A percentile compares a stretch with the other conserved stretches of the same genome.
These are phyloP conservation scores for Xerocomellus chrysenteron DNA, from an alignment of 768 basidiomycete species.

Conservation along the genomic window DNA sequence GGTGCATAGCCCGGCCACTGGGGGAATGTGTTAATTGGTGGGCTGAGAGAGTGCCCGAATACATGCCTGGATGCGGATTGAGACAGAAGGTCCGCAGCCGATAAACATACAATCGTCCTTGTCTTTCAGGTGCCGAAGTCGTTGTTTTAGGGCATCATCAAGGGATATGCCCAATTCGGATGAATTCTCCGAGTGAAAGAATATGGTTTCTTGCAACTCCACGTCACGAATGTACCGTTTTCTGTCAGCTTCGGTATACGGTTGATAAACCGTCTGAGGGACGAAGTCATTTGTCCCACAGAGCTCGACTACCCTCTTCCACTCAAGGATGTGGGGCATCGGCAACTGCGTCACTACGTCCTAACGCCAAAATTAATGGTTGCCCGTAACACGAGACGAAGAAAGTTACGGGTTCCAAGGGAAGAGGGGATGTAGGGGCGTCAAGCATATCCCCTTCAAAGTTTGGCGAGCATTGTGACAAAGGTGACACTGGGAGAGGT, in stretches of 20 bases:
- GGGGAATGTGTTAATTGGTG: background rate
- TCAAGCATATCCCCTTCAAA: conserved; percentile 1
- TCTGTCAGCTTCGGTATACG: conserved; percentile 74
- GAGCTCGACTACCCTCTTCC: conserved; percentile 20
- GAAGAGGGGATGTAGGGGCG: background rate
- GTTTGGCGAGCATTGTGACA: conserved; percentile 1
- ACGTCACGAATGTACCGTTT: conserved; percentile 76
- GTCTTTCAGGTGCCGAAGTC: conserved; percentile 51
- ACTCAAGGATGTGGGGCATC: conserved; percentile 27
- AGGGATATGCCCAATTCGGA: conserved; percentile 61
- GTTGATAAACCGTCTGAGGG: conserved; percentile 71
- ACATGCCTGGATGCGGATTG: conserved; percentile 71
- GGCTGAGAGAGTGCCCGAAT: background rate
- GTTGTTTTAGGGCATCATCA: conserved; percentile 60
- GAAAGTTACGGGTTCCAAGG: conserved; percentile 12
- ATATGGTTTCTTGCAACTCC: conserved; percentile 59
- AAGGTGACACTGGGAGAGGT: conserved; percentile 13
- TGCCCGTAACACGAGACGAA: background rate
- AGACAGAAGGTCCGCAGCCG: conserved; percentile 75
- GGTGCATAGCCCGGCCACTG: conserved; percentile 81
- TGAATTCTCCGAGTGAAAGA: conserved; percentile 55
- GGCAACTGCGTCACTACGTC: conserved; percentile 19
- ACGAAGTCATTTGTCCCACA: conserved; percentile 50
- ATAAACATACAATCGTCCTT: conserved; percentile 69
- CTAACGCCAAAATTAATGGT: conserved; percentile 14